Percentiles rank a stretch among this genome's conserved stretches.
Evolutionary conservation across 306 rosid genomes (phyloP).

Genomic region (Begonia peltatifolia): DNA sequence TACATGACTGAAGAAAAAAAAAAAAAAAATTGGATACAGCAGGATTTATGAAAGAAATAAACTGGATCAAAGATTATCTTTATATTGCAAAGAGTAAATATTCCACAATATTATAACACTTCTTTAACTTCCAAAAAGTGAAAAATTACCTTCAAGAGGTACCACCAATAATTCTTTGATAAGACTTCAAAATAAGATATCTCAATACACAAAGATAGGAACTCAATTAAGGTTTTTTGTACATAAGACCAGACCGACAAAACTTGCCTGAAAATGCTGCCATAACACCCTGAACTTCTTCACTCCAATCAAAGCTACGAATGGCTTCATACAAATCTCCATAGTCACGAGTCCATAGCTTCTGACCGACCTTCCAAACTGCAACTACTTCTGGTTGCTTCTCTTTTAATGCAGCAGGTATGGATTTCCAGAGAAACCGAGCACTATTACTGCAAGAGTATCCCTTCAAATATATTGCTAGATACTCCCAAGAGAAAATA

Average conservation of each 20-base stretch:
- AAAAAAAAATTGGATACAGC: too few relatives aligned
- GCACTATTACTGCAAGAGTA: constrained; percentile 65
- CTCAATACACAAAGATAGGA: too few relatives aligned
- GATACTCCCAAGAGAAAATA: constrained; percentile 1
- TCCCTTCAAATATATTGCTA: constrained; percentile 11
- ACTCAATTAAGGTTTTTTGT: too few relatives aligned
- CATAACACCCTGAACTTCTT: constrained; percentile 45
- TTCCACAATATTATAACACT: too few relatives aligned
- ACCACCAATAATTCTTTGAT: too few relatives aligned
- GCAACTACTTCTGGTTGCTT: constrained; percentile 55
- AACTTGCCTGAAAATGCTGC: constrained; percentile 76
- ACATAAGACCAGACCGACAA: not conserved
- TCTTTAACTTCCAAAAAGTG: not conserved
- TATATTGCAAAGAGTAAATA: too few relatives aligned
- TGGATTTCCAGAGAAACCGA: constrained; percentile 82
- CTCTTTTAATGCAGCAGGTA: constrained; percentile 54
- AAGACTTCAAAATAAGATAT: too few relatives aligned
- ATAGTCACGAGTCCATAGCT: constrained; percentile 61
- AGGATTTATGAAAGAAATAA: too few relatives aligned
- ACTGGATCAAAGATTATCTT: too few relatives aligned
- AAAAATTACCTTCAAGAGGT: too few relatives aligned
- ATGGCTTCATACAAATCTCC: constrained; percentile 61
- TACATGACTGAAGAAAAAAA: too few relatives aligned
- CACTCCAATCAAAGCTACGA: constrained; percentile 64
- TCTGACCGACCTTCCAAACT: constrained; percentile 69